A percentile compares a stretch with the other conserved stretches of the same genome.
These are phyloP conservation scores for Saussurea involucrata DNA, from an alignment of 129 eudicot genomes.

Conservation along the genomic window DNA sequence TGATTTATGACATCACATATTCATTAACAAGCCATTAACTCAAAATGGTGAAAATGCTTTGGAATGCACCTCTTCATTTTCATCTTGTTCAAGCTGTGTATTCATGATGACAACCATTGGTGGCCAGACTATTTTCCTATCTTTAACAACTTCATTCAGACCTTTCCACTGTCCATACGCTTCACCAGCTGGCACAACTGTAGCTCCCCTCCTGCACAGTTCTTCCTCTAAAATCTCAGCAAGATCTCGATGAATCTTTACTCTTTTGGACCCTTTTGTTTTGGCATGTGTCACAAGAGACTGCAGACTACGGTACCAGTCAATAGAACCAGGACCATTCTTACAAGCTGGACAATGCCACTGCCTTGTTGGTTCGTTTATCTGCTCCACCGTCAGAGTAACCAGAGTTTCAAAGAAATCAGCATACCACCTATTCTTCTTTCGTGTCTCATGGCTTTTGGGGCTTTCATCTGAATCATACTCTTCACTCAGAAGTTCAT, in stretches of 20 bases:
- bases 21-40: neutral
- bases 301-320: conserved; percentile 75
- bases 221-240: conserved; percentile 75
- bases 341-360: conserved; percentile 94
- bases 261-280: conserved; percentile 68
- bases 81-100: conserved; percentile 60
- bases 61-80: conserved; percentile 57
- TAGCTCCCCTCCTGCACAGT: conserved; percentile 55
- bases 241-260: conserved; percentile 67
- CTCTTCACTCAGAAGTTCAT: conserved; percentile 48
- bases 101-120: conserved; percentile 88
- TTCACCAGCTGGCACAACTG: conserved; percentile 59
- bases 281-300: conserved; percentile 69
- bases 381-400: conserved; percentile 40
- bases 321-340: conserved; percentile 83
- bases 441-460: conserved; percentile 50
- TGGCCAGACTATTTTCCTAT: conserved; percentile 84
- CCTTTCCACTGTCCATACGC: conserved; percentile 69
- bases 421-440: conserved; percentile 49
- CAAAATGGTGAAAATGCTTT: neutral
- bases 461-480: conserved; percentile 65
- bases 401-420: conserved; percentile 48
- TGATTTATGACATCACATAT: neutral
- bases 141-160: conserved; percentile 28
- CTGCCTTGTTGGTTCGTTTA: conserved; percentile 64